Base-by-base conservation (phyloP, 2,329 filamentous ascomycete species). In the Gaeumannomyces tritici region DNA sequence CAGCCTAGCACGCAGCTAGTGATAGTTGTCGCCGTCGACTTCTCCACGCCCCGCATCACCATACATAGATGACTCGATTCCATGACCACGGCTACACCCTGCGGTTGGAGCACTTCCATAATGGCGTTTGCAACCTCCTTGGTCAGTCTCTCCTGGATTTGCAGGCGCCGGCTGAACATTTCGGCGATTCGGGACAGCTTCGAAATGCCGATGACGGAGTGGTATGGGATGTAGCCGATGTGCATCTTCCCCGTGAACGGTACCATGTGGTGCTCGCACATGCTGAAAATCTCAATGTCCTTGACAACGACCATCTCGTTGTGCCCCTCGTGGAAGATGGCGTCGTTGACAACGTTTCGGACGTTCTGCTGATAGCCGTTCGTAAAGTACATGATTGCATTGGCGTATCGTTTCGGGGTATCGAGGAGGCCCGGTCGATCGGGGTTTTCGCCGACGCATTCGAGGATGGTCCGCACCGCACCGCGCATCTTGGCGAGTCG, bases 161-260 rank as follows among this genome's bases (percentile, higher is more conserved):
- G 95, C 5, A 99, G 82, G 62, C 95, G 83, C 61, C 95, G 89
- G 59, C 90, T 89, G 77, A 96, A 99, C 91, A 99, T 96, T 72
- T 99, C 93, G 62, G 93, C 95, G 67, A 99, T 93, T 65, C 95
- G 89, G 29, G 93, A 93, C 60, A 99, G 83, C 75, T 99, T 99
- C 35, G 93, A 97, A 61, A 99, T 88, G 60, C 95, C 95, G 65
- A 99, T 91, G 61, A 99, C 93, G 64, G 93, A 87, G 72, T 92
- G 86, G 70, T 88, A 87, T 33, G 95, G 95, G 66, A 99, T 98
- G 76, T 99, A 99, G 63, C 93, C 95, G 69, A 99, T 98, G 77
- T 99, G 95, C 91, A 99, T 98, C 91, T 96, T 98, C 70, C 95
- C 95, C 3, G 85, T 93, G 71, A 99, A 99, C 0, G 95, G 95